Evolutionary conservation across 208 protist species (phyloP).

Genomic region (Crithidia fasciculata): DNA sequence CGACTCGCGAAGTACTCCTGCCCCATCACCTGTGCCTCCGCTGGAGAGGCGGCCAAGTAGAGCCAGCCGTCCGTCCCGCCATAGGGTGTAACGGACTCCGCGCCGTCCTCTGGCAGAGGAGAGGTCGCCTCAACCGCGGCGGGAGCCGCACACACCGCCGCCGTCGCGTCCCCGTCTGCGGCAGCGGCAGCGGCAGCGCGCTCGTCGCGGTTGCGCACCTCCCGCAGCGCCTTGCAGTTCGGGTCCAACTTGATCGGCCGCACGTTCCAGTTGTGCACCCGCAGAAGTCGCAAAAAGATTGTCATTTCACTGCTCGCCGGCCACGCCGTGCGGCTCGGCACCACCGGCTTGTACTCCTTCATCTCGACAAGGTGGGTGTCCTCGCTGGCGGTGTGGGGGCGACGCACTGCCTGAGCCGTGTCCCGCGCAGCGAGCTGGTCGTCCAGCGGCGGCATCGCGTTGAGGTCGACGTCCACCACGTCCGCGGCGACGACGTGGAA

Average conservation of each 20-base stretch:
- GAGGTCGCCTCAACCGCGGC: background rate
- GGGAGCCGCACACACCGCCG: background rate
- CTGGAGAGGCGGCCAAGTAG: conserved; percentile 52
- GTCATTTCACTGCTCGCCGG: conserved; percentile 71
- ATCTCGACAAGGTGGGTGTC: conserved; percentile 61
- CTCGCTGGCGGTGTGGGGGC: conserved; percentile 46
- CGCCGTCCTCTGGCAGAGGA: background rate
- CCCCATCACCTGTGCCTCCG: conserved; percentile 35
- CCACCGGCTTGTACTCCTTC: conserved; percentile 65
- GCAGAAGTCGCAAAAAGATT: conserved; percentile 69
- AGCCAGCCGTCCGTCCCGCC: conserved; percentile 72
- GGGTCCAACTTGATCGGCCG: conserved; percentile 31
- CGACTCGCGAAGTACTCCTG: conserved; percentile 44
- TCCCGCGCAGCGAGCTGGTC: conserved; percentile 62
- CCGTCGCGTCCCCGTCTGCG: background rate
- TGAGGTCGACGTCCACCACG: conserved; percentile 71
- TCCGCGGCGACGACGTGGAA: conserved; percentile 47
- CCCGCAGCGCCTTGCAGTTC: conserved; percentile 41
- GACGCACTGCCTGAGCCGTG: conserved; percentile 27
- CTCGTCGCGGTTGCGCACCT: conserved; percentile 41
- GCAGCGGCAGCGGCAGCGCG: conserved; percentile 2
- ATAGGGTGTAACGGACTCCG: conserved; percentile 19
- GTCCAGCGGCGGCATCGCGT: conserved; percentile 60
- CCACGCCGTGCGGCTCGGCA: conserved; percentile 21
- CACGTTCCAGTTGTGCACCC: conserved; percentile 84